phyloP scores from a whole-genome alignment of 2,329 filamentous ascomycete genomes.

The Alternaria panax region DNA sequence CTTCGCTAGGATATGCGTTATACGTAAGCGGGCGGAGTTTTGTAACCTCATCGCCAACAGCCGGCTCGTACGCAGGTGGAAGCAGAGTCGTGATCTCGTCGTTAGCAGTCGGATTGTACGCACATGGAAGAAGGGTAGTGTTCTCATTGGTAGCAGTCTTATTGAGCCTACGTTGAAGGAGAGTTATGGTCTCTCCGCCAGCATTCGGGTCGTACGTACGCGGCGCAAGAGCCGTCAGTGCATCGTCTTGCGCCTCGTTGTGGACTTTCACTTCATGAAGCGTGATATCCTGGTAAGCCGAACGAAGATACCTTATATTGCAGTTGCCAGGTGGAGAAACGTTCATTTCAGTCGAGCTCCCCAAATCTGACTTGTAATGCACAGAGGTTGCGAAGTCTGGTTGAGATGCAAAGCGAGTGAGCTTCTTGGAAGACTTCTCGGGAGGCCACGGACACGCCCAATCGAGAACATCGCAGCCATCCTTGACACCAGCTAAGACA shows the following conservation, averaged over 20 bases:
- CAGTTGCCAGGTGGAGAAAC: neutral
- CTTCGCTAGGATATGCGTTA: accelerated
- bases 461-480: neutral
- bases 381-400: neutral
- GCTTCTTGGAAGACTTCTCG: neutral
- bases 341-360: neutral
- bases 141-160: too few species aligned
- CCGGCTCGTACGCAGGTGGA: neutral
- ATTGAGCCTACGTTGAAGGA: too few species aligned
- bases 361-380: neutral
- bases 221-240: neutral
- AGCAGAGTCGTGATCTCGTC: neutral
- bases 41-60: too few species aligned
- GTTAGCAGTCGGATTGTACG: neutral
- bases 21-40: neutral
- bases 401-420: neutral
- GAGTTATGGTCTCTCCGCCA: neutral
- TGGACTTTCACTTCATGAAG: neutral
- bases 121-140: too few species aligned
- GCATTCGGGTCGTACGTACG: neutral
- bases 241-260: neutral
- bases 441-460: neutral
- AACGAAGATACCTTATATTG: neutral
- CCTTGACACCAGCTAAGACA: neutral
- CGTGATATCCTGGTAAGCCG: neutral